A percentile compares a stretch with the other conserved stretches of the same genome.
phyloP scores from a whole-genome alignment of 768 basidiomycete genomes.

The Tylopilus balloui region DNA sequence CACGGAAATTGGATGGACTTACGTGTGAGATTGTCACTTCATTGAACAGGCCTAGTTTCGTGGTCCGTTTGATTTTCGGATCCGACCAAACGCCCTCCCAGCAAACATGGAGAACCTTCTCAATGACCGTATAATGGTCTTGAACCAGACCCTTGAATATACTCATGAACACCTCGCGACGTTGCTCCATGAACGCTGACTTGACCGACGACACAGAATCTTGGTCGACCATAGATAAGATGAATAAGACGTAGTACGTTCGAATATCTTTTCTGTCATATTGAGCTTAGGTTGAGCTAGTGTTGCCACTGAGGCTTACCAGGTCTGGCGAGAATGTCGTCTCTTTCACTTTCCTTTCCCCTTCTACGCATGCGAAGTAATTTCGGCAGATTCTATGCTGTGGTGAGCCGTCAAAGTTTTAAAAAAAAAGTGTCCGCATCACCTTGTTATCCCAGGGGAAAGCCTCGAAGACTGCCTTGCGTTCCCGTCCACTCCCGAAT shows the following conservation, averaged over 20 bases:
- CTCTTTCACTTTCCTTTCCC: slow-evolving; percentile 37
- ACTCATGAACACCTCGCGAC: slow-evolving; percentile 55
- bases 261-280: slow-evolving; percentile 58
- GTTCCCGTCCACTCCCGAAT: slow-evolving; percentile 65
- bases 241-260: slow-evolving; percentile 66
- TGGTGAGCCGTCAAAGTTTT: slow-evolving; percentile 1
- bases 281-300: neutral
- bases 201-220: slow-evolving; percentile 51
- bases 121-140: slow-evolving; percentile 58
- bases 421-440: neutral
- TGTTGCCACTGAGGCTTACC: slow-evolving; percentile 36
- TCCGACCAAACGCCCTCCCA: slow-evolving; percentile 81
- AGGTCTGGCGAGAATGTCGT: slow-evolving; percentile 47
- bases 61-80: slow-evolving; percentile 60
- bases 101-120: slow-evolving; percentile 64
- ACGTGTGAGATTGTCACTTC: slow-evolving; percentile 65
- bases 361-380: slow-evolving; percentile 68
- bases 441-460: slow-evolving; percentile 83
- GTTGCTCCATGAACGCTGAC: slow-evolving; percentile 63
- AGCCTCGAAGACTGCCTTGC: slow-evolving; percentile 55
- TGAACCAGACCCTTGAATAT: slow-evolving; percentile 71
- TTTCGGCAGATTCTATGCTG: slow-evolving; percentile 55
- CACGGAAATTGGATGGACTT: slow-evolving; percentile 14
- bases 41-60: slow-evolving; percentile 69
- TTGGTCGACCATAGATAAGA: slow-evolving; percentile 65